These are phyloP conservation scores for Didymella sp. DNA, from an alignment of 2,329 filamentous ascomycete species.

Conservation along the genomic window DNA sequence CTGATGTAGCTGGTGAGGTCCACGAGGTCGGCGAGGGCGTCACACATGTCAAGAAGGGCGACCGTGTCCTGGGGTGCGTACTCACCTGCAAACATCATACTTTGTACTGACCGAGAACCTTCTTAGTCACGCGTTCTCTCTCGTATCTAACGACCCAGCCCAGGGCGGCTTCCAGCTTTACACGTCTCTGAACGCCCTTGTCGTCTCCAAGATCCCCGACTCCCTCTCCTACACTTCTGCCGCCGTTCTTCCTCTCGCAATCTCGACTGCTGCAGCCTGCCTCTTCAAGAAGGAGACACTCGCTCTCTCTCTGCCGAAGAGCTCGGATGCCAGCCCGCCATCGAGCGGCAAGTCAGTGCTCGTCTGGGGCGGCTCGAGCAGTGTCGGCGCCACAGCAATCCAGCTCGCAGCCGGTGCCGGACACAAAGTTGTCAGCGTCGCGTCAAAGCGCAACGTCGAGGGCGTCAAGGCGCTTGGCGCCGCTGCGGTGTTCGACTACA, in stretches of 20 bases:
- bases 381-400: conserved; percentile 53
- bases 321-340: conserved; percentile 41
- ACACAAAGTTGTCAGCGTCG: conserved; percentile 51
- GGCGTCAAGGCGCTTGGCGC: conserved; percentile 42
- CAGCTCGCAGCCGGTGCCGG: conserved; percentile 54
- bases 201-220: conserved; percentile 50
- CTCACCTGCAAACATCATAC: not conserved
- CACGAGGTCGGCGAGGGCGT: conserved; percentile 56
- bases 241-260: conserved; percentile 53
- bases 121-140: conserved; percentile 36
- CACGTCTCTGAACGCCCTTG: conserved; percentile 36
- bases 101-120: too few relatives aligned
- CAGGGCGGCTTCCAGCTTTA: conserved; percentile 49
- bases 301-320: conserved; percentile 48
- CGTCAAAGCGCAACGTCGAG: conserved; percentile 44
- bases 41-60: conserved; percentile 53
- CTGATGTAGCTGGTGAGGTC: conserved; percentile 56
- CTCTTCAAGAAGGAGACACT: conserved; percentile 53
- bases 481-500: conserved; percentile 44
- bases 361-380: conserved; percentile 60
- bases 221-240: conserved; percentile 50
- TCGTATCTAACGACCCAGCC: conserved; percentile 29
- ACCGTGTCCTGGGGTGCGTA: conserved; percentile 52
- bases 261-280: conserved; percentile 54
- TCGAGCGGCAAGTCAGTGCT: conserved; percentile 51